These are phyloP conservation scores for Graphilbum fragrans DNA, from an alignment of 2,329 filamentous ascomycete species.

Conservation along the genomic window DNA sequence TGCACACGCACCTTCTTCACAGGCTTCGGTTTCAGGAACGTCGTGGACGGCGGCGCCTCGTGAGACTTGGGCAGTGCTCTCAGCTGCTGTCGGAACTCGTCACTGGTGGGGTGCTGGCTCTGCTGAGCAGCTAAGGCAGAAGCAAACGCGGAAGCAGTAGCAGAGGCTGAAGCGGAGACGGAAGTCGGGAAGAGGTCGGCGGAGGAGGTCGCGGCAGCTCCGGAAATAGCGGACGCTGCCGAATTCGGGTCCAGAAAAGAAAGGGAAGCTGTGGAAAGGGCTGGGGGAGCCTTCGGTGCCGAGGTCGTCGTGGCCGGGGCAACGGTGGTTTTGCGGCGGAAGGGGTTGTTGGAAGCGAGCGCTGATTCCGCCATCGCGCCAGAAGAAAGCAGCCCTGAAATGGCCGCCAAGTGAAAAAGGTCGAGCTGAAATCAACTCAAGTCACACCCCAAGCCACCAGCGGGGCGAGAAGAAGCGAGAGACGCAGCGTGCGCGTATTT, in stretches of 20 bases:
- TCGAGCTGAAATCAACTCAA: too few species aligned
- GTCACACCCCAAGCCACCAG: too few species aligned
- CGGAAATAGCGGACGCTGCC: slow-evolving; percentile 1
- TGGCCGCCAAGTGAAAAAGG: background rate
- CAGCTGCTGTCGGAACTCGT: slow-evolving; percentile 18
- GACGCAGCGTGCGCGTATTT: too few species aligned
- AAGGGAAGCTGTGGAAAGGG: slow-evolving; percentile 4
- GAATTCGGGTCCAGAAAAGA: background rate
- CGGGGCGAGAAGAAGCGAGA: too few species aligned
- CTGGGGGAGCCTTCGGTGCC: slow-evolving; percentile 10
- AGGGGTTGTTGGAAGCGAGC: slow-evolving; percentile 37
- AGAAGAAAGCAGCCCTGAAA: background rate
- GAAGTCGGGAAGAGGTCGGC: background rate
- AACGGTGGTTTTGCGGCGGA: slow-evolving; percentile 29
- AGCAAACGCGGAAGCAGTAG: slow-evolving; percentile 4
- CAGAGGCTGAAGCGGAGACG: background rate
- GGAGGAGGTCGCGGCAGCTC: slow-evolving; percentile 2
- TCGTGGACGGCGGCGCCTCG: slow-evolving; percentile 21
- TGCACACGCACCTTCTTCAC: slow-evolving; percentile 57
- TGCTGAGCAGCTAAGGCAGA: background rate
- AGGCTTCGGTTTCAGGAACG: slow-evolving; percentile 34
- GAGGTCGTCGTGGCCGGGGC: background rate
- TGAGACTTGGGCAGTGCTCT: slow-evolving; percentile 18
- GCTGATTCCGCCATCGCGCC: slow-evolving; percentile 21
- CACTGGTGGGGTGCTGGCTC: slow-evolving; percentile 13